Evolutionary conservation across 768 basidiomycete species (phyloP), one percentile per base, ranked within the genome.

Genomic region (Pleurotus giganteus): DNA sequence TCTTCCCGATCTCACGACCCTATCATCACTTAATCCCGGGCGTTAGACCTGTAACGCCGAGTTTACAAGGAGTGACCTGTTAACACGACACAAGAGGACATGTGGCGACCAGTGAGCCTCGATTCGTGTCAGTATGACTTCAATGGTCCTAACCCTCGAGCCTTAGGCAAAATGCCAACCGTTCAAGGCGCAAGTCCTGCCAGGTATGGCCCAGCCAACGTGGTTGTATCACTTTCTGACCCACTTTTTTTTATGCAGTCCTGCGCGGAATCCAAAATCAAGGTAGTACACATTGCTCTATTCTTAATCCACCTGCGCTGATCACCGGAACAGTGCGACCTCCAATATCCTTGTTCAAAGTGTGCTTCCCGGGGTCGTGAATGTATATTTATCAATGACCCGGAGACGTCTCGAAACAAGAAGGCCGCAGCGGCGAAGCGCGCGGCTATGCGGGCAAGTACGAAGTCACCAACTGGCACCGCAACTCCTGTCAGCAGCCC

Each of bases 261-360:
- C 17, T 89, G 87, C 65, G 86, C 85, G 2, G 83, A 85, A 59
- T 86, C 85, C n/a, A 88, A 89, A 69, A 79, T 87, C 12, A 88
- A 86, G 32, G 49, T 51, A 28, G 19, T 41, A 17, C 8, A 6
- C n/a, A 11, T 41, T 26, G 6, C 37, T 37, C 19, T 9, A 37
- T 37, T 19, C n/a, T 15, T 19, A 24, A 15, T 37, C 23, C 21
- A 9, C 5, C 31, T 23, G 6, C 12, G 23, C 49, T 4, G 23
- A 34, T 28, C 47, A 17, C 19, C 34, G 23, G 34, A 32, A 24
- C 37, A 51, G 70, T 89, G 87, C 66, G 82, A 87, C 65, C 71
- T 86, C 4, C 78, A 83, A 58, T 79, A 74, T 54, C 87, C 87
- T 15, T 89, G 87, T 65, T 78, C 83, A 15, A 84, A 85, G 65